These are phyloP conservation scores for Hypoxylon sp. DNA, from an alignment of 2,329 filamentous ascomycete genomes.

Conservation along the genomic window DNA sequence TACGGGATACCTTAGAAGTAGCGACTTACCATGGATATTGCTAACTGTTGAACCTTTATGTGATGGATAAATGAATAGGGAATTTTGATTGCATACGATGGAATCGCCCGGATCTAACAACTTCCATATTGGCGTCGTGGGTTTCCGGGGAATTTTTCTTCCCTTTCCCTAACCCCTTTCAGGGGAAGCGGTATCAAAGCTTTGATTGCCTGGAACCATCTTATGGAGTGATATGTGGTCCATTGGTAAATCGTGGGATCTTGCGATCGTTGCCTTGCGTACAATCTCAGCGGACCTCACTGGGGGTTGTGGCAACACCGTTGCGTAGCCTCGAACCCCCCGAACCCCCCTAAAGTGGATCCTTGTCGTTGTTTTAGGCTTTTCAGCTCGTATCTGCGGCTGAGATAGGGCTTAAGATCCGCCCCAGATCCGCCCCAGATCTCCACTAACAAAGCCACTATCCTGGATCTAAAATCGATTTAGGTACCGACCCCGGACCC, in stretches of 20 bases:
- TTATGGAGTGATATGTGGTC: too few species aligned
- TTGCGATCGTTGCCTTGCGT: too few species aligned
- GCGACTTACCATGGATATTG: too few species aligned
- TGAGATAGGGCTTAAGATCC: constrained; percentile 37
- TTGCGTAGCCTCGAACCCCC: not conserved
- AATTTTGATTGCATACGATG: too few species aligned
- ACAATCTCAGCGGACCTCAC: too few species aligned
- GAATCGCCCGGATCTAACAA: not conserved
- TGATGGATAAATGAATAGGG: too few species aligned
- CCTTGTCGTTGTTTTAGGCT: constrained; percentile 34
- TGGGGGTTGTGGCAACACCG: too few species aligned
- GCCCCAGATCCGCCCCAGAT: not conserved
- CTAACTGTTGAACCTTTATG: too few species aligned
- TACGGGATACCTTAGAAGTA: too few species aligned
- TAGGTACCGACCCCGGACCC: not conserved
- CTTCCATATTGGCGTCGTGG: not conserved
- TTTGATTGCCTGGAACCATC: too few species aligned
- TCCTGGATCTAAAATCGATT: constrained; percentile 33
- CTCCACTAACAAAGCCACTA: constrained; percentile 30
- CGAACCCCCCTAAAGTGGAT: constrained; percentile 4
- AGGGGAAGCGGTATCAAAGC: too few species aligned
- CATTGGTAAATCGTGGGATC: too few species aligned
- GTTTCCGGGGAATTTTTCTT: not conserved
- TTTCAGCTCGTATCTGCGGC: constrained; percentile 32
- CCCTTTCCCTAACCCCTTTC: not conserved